A percentile compares a stretch with the other conserved stretches of the same genome.
Evolutionary conservation across 176 grass and related monocot species (phyloP).

Genomic region (Leersia perrieri): DNA sequence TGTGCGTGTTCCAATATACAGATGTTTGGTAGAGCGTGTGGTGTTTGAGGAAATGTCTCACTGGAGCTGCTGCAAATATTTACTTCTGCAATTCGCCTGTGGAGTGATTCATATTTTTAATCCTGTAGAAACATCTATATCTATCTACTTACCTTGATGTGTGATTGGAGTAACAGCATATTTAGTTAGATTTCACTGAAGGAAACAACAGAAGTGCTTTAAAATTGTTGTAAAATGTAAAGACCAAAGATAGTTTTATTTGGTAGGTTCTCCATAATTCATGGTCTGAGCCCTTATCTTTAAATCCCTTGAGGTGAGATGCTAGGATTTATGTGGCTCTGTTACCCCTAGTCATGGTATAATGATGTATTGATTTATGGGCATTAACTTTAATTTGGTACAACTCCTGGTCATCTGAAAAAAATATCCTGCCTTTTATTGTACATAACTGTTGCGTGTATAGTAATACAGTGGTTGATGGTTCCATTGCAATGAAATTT

Average conservation of each 20-base stretch:
- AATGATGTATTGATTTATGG: not conserved
- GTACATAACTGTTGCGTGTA: not conserved
- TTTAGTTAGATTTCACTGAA: no score
- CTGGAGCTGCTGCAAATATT: constrained; percentile 2
- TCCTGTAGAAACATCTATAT: not conserved
- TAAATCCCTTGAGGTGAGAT: not conserved
- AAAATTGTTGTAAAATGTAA: no score
- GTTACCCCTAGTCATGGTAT: constrained; percentile 2
- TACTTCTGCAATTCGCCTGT: not conserved
- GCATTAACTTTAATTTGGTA: not conserved
- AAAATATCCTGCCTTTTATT: not conserved
- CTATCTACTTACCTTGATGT: no score
- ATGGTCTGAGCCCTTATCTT: not conserved
- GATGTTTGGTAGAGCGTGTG: constrained; percentile 2
- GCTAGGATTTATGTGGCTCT: not conserved
- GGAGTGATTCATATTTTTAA: not conserved
- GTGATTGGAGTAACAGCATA: no score
- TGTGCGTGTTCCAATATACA: not conserved
- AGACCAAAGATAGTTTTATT: no score
- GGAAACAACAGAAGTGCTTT: no score
- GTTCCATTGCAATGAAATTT: not conserved
- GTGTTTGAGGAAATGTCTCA: constrained; percentile 54
- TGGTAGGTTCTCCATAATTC: no score
- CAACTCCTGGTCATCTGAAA: not conserved
- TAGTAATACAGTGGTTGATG: not conserved